Evolutionary conservation across 371 early-diverging fungal species (phyloP), one percentile per base, ranked within the genome.

Genomic region (Syncephalis plumigaleata): DNA sequence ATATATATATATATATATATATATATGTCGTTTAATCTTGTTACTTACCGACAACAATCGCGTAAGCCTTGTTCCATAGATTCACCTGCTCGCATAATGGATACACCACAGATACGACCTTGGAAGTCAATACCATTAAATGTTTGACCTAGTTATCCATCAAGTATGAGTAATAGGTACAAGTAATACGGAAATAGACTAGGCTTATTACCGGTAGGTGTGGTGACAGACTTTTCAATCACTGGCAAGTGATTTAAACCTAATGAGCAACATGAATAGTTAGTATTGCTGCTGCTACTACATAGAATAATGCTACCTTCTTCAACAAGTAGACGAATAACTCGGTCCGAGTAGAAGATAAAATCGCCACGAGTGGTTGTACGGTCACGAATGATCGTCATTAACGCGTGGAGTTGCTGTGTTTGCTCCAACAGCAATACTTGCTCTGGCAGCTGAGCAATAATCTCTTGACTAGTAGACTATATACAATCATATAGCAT

Each of bases 81-180:
- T 62, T 91, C 91, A 59, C 93, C 93, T 36, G 91, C 93, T 20
- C 93, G 70, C 91, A 92, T 91, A 47, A 91, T 91, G 36, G 87
- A 89, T 4, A 92, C 87, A 50, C 93, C 93, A 63, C 93, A 92
- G 52, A 92, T 92, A 48, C 83, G 73, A 42, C 91, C 91, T 59
- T 79, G 68, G 57, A 87, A 87, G 17, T 68, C 71, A 27, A 84
- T 70, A 44, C 90, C 90, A 26, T 79, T 55, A 55, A 75, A 89
- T 39, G 72, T 60, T 24, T 50, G 54, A 27, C 63, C 70, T 68
- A 45, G 37, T n/a, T n/a, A n/a, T n/a, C n/a, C n/a, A n/a, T 23
- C 9, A 37, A 26, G 0, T 24, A 44, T 23, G 9, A 1, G 44
- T n/a, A n/a, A n/a, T 17, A 22, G 21, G 25, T 26, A 48, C 20